Conservation (phyloP, 2,329 filamentous ascomycete species). For the Ceratocystis cubensis region DNA sequence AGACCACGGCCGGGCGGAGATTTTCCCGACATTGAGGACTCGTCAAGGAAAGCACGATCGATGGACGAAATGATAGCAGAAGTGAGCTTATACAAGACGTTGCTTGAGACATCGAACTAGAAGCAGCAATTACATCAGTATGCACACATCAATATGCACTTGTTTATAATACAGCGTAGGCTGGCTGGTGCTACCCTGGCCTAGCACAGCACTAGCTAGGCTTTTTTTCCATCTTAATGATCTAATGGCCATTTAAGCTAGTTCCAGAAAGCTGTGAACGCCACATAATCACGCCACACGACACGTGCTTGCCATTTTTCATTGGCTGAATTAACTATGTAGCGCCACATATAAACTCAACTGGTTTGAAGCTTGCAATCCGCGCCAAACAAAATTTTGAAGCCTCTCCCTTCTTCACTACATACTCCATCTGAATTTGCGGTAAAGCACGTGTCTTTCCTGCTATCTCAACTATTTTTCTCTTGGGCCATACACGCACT, state of each 20-base stretch:
- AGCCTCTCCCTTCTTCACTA: not conserved
- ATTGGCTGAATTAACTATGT: not conserved
- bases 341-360: slow-evolving; percentile 11
- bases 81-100: slow-evolving; percentile 51
- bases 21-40: slow-evolving; percentile 61
- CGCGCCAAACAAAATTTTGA: slow-evolving; percentile 8
- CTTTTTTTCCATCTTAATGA: not conserved
- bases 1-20: slow-evolving; percentile 40
- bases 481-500: not conserved
- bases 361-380: slow-evolving; percentile 6
- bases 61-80: slow-evolving; percentile 69
- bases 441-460: not conserved
- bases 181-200: not conserved
- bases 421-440: not conserved
- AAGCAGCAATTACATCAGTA: slow-evolving; percentile 27
- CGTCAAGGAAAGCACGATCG: slow-evolving; percentile 51
- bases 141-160: no score
- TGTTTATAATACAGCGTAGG: not conserved
- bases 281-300: slow-evolving; percentile 2
- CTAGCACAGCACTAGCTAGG: not conserved
- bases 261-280: not conserved
- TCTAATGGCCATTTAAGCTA: slow-evolving; percentile 8
- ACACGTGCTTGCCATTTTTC: not conserved
- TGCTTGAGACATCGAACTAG: slow-evolving; percentile 29
- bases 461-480: not conserved